phyloP scores from a whole-genome alignment of 768 basidiomycete genomes.

The Gyrodon lividus region DNA sequence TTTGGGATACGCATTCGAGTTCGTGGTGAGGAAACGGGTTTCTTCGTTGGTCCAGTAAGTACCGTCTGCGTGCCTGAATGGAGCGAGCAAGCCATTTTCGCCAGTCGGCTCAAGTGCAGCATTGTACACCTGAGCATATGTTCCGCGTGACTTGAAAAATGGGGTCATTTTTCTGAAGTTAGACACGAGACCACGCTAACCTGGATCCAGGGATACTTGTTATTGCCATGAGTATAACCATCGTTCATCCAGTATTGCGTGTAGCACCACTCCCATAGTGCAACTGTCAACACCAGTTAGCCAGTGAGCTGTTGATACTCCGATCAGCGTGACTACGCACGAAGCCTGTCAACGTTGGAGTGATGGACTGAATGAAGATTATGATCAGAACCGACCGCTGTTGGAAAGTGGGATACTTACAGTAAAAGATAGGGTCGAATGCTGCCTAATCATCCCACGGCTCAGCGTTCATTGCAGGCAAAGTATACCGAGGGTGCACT shows the following conservation, averaged over 20 bases:
- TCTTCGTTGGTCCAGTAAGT: slow-evolving; percentile 25
- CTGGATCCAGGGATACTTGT: slow-evolving; percentile 20
- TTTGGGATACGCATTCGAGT: slow-evolving; percentile 18
- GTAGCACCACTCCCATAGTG: slow-evolving; percentile 33
- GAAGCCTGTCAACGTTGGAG: slow-evolving; percentile 22
- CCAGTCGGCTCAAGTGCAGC: slow-evolving; percentile 19
- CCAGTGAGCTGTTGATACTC: neutral
- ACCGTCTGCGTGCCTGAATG: slow-evolving; percentile 25
- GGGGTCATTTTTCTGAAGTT: neutral
- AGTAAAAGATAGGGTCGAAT: slow-evolving; percentile 27
- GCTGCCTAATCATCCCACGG: slow-evolving; percentile 11
- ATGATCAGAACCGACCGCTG: neutral
- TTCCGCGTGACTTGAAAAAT: slow-evolving; percentile 15
- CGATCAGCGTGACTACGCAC: slow-evolving; percentile 6
- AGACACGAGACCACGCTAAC: slow-evolving; percentile 5
- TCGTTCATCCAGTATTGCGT: slow-evolving; percentile 28
- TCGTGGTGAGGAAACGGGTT: slow-evolving; percentile 19
- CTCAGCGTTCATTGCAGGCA: neutral
- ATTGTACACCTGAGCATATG: slow-evolving; percentile 23
- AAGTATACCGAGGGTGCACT: neutral
- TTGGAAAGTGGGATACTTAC: slow-evolving; percentile 8
- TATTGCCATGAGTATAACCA: slow-evolving; percentile 16
- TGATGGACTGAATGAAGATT: slow-evolving; percentile 20
- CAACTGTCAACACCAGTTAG: slow-evolving; percentile 15
- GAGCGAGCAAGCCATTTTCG: slow-evolving; percentile 15